phyloP scores from a whole-genome alignment of 495 filamentous ascomycete genomes.

The Penicillium salamii region DNA sequence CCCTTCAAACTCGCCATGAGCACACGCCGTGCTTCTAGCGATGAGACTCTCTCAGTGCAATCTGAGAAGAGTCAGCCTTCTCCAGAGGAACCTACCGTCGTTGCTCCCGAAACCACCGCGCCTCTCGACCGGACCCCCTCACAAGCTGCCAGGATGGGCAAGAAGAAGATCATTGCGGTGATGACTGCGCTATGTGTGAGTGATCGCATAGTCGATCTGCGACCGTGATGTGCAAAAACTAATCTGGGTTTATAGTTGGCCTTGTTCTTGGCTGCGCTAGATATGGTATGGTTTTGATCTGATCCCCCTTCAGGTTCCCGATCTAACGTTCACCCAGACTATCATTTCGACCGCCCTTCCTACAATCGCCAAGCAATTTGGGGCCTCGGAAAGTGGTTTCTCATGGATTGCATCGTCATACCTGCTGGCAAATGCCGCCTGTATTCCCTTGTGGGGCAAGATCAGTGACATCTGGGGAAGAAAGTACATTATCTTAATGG shows the following conservation, averaged over 20 bases:
- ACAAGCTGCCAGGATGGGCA: constrained; percentile 43
- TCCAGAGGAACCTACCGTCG: constrained; percentile 1
- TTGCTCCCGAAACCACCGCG: constrained; percentile 24
- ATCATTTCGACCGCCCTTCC: constrained; percentile 57
- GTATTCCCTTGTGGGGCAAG: constrained; percentile 77
- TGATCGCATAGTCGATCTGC: too few species aligned
- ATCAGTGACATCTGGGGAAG: constrained; percentile 83
- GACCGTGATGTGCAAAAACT: too few species aligned
- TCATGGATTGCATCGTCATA: constrained; percentile 77
- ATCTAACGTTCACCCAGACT: constrained; percentile 28
- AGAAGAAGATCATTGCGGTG: constrained; percentile 46
- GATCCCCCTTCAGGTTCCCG: background rate
- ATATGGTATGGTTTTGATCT: constrained; percentile 39
- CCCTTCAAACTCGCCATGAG: constrained; percentile 14
- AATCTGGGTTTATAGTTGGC: constrained; percentile 38
- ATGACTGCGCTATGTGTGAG: constrained; percentile 52
- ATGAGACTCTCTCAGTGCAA: constrained; percentile 15
- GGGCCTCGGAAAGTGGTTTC: constrained; percentile 61
- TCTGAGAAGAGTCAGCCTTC: constrained; percentile 12
- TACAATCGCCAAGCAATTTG: constrained; percentile 61
- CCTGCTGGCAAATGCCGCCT: constrained; percentile 65
- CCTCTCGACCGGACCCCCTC: constrained; percentile 37
- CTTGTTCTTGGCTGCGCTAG: constrained; percentile 52
- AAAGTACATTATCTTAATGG: constrained; percentile 72
- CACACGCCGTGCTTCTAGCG: constrained; percentile 15